phyloP scores from a whole-genome alignment of 2,329 filamentous ascomycete genomes.

The Beauveria bassiana region DNA sequence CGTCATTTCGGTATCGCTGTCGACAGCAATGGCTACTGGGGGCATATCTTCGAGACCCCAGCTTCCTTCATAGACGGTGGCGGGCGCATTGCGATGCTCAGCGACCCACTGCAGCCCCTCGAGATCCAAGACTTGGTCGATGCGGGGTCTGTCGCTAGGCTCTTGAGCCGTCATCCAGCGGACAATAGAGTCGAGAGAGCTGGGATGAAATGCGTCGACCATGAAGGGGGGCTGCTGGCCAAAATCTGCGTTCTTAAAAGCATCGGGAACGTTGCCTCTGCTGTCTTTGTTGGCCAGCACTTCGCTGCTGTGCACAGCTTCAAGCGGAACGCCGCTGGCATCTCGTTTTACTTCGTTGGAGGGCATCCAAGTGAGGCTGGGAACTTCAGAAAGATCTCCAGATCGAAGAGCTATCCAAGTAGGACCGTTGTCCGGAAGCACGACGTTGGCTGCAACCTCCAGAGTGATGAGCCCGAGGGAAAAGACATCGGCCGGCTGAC shows the following conservation, averaged over 20 bases:
- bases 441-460: constrained; percentile 89
- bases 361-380: constrained; percentile 75
- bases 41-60: constrained; percentile 71
- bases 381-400: constrained; percentile 82
- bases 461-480: constrained; percentile 90
- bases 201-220: constrained; percentile 62
- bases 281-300: constrained; percentile 25
- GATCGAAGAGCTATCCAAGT: constrained; percentile 86
- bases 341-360: constrained; percentile 66
- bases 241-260: constrained; percentile 41
- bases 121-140: constrained; percentile 64
- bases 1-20: constrained; percentile 51
- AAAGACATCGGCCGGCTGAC: constrained; percentile 90
- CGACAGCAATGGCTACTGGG: constrained; percentile 27
- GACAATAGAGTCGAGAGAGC: constrained; percentile 78
- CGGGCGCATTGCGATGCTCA: constrained; percentile 68
- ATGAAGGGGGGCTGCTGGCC: constrained; percentile 76
- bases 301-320: constrained; percentile 29
- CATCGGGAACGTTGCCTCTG: constrained; percentile 33
- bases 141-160: constrained; percentile 63
- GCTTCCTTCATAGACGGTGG: constrained; percentile 93
- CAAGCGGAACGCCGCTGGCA: constrained; percentile 47
- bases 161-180: constrained; percentile 79
- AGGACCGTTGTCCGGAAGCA: constrained; percentile 84
- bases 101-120: constrained; percentile 76